Conservation (phyloP, 768 basidiomycete genomes). For the Podaxis carcinomalis region DNA sequence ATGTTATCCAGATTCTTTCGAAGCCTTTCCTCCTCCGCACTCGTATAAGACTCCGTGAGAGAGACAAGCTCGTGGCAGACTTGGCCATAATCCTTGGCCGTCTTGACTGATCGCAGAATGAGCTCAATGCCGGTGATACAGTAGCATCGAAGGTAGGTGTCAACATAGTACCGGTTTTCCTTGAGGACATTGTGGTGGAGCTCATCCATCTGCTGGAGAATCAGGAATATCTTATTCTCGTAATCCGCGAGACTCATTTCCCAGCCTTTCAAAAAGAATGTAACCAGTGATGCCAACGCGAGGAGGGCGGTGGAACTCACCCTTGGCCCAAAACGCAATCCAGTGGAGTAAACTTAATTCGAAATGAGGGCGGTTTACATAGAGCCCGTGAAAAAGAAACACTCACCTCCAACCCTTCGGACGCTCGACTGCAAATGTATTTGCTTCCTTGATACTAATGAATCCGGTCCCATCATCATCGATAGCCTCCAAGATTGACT, state of each 20-base stretch:
- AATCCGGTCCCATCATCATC: conserved; percentile 38
- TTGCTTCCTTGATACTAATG: conserved; percentile 30
- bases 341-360: conserved; percentile 17
- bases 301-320: not conserved
- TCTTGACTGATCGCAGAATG: conserved; percentile 16
- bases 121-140: conserved; percentile 11
- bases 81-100: not conserved
- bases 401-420: conserved; percentile 27
- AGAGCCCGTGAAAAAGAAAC: not conserved
- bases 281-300: not conserved
- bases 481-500: conserved; percentile 32
- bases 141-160: conserved; percentile 9
- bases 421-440: conserved; percentile 24
- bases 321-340: conserved; percentile 25
- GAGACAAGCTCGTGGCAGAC: conserved; percentile 10
- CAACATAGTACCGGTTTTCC: conserved; percentile 15
- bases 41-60: conserved; percentile 5
- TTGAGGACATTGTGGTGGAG: conserved; percentile 5
- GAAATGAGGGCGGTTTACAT: not conserved
- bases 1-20: conserved; percentile 14
- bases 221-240: conserved; percentile 13
- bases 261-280: not conserved
- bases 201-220: conserved; percentile 15
- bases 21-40: conserved; percentile 14
- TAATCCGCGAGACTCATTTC: conserved; percentile 18